These are phyloP conservation scores for Aspergillus biplanus DNA, from an alignment of 495 filamentous ascomycete genomes.

Conservation along the genomic window DNA sequence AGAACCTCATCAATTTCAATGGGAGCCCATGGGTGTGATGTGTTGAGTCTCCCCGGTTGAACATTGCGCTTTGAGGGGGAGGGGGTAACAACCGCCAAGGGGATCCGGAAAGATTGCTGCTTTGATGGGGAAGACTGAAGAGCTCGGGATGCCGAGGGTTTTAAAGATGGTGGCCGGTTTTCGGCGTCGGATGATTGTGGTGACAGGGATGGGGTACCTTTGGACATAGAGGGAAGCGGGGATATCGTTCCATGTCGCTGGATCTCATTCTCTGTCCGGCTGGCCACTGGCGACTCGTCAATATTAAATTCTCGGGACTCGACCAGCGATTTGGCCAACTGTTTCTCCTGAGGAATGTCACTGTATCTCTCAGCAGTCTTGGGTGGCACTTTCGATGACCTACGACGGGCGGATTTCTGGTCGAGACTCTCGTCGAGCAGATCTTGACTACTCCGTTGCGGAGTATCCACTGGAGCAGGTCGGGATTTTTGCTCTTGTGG, in stretches of 20 bases:
- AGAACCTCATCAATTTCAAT: slow-evolving; percentile 70
- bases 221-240: slow-evolving; percentile 35
- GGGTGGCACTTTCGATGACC: slow-evolving; percentile 40
- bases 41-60: slow-evolving; percentile 58
- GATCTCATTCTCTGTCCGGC: not conserved
- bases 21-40: slow-evolving; percentile 68
- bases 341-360: slow-evolving; percentile 48
- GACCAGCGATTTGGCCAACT: slow-evolving; percentile 37
- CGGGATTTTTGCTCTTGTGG: not conserved
- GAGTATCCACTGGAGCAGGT: slow-evolving; percentile 23
- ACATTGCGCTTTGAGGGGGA: slow-evolving; percentile 70
- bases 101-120: slow-evolving; percentile 40
- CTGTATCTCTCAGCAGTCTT: slow-evolving; percentile 51
- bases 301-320: slow-evolving; percentile 29
- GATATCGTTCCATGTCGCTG: slow-evolving; percentile 33
- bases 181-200: slow-evolving; percentile 82
- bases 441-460: slow-evolving; percentile 33
- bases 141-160: slow-evolving; percentile 48
- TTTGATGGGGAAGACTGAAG: slow-evolving; percentile 50
- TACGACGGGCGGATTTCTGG: slow-evolving; percentile 26
- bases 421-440: slow-evolving; percentile 28
- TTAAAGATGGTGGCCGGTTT: slow-evolving; percentile 72
- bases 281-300: slow-evolving; percentile 17
- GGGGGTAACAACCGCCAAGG: slow-evolving; percentile 60
- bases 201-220: slow-evolving; percentile 60